Conservation (phyloP, 805 yeast species). For the Torulaspora microellipsoides region DNA sequence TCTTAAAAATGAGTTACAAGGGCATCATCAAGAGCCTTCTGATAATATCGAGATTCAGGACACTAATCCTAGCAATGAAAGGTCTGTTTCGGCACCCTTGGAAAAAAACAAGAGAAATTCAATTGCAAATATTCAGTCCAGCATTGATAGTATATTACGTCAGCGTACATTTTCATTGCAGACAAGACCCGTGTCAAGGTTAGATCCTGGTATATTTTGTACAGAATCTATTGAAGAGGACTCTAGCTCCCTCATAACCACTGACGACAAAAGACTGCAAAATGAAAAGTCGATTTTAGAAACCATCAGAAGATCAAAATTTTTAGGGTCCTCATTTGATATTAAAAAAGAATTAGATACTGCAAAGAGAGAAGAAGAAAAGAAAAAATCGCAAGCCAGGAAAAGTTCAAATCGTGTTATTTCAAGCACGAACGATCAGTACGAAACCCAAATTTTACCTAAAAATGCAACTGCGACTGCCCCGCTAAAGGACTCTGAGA, state of each 20-base stretch:
- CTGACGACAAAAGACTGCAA: conserved; percentile 20
- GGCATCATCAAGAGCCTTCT: neutral
- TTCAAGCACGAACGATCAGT: conserved; percentile 15
- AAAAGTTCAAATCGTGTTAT: conserved; percentile 11
- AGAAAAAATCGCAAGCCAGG: conserved; percentile 5
- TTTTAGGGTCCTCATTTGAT: conserved; percentile 41
- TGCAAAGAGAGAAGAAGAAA: conserved; percentile 14
- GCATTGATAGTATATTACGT: conserved; percentile 29
- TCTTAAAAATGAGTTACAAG: conserved; percentile 17
- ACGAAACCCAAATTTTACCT: conserved; percentile 25
- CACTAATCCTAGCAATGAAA: conserved; percentile 18
- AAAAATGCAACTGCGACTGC: conserved; percentile 27
- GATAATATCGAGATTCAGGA: conserved; percentile 9
- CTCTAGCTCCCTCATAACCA: conserved; percentile 20
- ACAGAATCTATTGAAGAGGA: conserved; percentile 15
- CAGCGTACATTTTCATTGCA: conserved; percentile 39
- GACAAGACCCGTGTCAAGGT: conserved; percentile 41
- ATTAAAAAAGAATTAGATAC: conserved; percentile 30
- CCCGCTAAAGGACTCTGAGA: conserved; percentile 18
- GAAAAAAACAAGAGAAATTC: conserved; percentile 18
- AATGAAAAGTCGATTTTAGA: conserved; percentile 36
- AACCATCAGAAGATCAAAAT: conserved; percentile 43
- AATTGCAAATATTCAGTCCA: conserved; percentile 22
- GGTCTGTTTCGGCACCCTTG: conserved; percentile 40
- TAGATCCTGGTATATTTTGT: conserved; percentile 41